A percentile compares a stretch with the other conserved stretches of the same genome.
phyloP scores from a whole-genome alignment of 2,329 filamentous ascomycete species.

The Penicillium nordicum region DNA sequence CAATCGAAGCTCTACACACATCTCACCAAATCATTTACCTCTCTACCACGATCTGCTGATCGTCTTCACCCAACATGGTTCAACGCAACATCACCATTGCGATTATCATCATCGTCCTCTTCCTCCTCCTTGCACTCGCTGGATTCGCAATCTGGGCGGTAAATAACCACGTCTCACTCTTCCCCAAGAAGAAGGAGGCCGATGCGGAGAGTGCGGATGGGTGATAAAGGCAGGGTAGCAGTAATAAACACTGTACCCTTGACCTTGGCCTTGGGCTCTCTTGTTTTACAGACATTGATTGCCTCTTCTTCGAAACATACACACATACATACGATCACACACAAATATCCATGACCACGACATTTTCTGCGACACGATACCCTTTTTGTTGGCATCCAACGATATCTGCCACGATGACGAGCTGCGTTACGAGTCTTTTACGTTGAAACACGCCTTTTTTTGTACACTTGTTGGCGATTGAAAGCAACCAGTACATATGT shows the following conservation, averaged over 20 bases:
- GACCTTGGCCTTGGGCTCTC: background rate
- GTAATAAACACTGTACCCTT: background rate
- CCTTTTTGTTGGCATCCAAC: background rate
- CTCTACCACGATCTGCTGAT: background rate
- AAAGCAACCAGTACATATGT: background rate
- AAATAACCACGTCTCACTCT: conserved; percentile 33
- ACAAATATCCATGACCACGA: conserved; percentile 3
- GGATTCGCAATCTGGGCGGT: conserved; percentile 39
- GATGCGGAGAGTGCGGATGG: conserved; percentile 34
- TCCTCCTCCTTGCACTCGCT: conserved; percentile 45
- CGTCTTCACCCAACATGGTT: conserved; percentile 33
- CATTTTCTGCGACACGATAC: conserved; percentile 8
- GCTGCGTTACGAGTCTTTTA: background rate
- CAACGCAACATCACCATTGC: conserved; percentile 49
- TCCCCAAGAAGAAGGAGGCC: conserved; percentile 25
- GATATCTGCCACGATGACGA: background rate
- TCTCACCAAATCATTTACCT: background rate
- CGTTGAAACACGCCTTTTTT: background rate
- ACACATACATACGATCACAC: background rate
- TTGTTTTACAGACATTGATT: background rate
- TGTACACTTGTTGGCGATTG: conserved; percentile 1
- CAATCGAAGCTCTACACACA: background rate
- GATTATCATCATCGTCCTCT: conserved; percentile 50
- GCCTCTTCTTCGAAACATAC: background rate
- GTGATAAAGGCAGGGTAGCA: conserved; percentile 3